Conservation (phyloP, 352 stramenopile species). For the Globisporangium solare region DNA sequence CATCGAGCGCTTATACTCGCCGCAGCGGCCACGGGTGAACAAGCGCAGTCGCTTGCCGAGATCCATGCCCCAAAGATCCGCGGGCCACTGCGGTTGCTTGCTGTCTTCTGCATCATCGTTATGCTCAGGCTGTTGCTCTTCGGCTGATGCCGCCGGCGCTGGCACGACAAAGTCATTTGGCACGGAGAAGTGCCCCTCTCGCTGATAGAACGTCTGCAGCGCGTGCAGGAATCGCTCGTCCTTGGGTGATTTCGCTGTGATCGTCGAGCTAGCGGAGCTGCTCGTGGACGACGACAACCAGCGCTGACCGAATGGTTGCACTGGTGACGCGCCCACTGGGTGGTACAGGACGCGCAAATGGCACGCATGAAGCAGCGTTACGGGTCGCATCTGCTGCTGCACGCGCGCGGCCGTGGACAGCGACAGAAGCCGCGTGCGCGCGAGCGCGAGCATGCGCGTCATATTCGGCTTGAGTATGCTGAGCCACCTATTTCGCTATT, state of each 20-base stretch:
- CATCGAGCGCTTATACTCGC: slow-evolving; percentile 51
- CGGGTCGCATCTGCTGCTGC: neutral
- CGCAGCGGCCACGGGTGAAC: slow-evolving; percentile 53
- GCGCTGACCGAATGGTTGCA: too few relatives aligned
- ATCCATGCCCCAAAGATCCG: slow-evolving; percentile 40
- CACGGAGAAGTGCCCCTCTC: slow-evolving; percentile 73
- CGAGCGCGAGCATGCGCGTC: slow-evolving; percentile 6
- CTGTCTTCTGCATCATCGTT: slow-evolving; percentile 6
- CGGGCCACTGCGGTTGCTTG: slow-evolving; percentile 32
- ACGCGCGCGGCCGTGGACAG: neutral
- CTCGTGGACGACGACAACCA: neutral
- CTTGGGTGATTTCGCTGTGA: slow-evolving; percentile 24
- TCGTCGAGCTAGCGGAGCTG: slow-evolving; percentile 4
- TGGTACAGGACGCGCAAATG: neutral
- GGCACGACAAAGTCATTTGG: slow-evolving; percentile 54
- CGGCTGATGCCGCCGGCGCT: neutral
- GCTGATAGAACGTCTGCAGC: slow-evolving; percentile 42
- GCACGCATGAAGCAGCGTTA: neutral
- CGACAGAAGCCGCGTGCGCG: slow-evolving; percentile 1
- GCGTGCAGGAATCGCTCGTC: slow-evolving; percentile 51
- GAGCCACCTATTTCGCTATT: slow-evolving; percentile 10
- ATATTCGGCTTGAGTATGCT: neutral
- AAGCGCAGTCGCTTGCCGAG: slow-evolving; percentile 48
- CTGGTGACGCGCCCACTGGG: neutral
- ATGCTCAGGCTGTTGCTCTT: slow-evolving; percentile 1